These are phyloP conservation scores for Physocladia obscura DNA, from an alignment of 192 early-diverging fungal genomes.

Conservation along the genomic window DNA sequence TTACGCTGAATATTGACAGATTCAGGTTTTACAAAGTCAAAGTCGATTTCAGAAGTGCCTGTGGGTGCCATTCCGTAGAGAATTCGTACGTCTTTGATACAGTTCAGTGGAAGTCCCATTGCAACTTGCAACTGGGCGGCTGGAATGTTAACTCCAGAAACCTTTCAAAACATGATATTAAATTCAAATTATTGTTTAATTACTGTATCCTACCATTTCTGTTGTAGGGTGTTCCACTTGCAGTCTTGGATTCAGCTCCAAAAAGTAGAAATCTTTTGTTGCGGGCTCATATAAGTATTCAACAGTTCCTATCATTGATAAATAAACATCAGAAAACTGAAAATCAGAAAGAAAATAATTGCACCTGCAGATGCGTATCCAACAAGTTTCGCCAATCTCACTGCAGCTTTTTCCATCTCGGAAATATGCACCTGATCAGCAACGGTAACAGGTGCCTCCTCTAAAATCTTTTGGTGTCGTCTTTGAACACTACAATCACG, in stretches of 20 bases:
- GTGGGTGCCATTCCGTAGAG: slow-evolving; percentile 89
- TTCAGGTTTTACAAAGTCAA: slow-evolving; percentile 78
- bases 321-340: neutral
- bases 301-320: slow-evolving; percentile 62
- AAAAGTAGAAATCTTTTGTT: slow-evolving; percentile 86
- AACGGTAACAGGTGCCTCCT: slow-evolving; percentile 93
- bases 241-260: slow-evolving; percentile 96
- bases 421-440: slow-evolving; percentile 62
- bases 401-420: slow-evolving; percentile 95
- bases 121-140: slow-evolving; percentile 97
- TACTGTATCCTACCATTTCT: too few species aligned
- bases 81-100: slow-evolving; percentile 93
- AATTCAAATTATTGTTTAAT: too few species aligned
- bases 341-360: neutral
- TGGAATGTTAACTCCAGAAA: slow-evolving; percentile 95
- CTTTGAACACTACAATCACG: slow-evolving; percentile 98
- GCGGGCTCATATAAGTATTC: slow-evolving; percentile 94
- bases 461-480: slow-evolving; percentile 98
- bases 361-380: slow-evolving; percentile 90
- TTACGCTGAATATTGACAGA: slow-evolving; percentile 84
- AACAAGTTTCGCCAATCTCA: slow-evolving; percentile 87
- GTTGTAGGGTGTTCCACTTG: slow-evolving; percentile 99
- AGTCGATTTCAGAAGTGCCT: slow-evolving; percentile 87
- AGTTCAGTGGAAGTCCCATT: slow-evolving; percentile 97
- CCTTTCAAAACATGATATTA: too few species aligned